Percentiles rank a stretch among this genome's conserved stretches.
phyloP scores from a whole-genome alignment of 2,329 filamentous ascomycete species.

The Neopestalotiopsis rosae region DNA sequence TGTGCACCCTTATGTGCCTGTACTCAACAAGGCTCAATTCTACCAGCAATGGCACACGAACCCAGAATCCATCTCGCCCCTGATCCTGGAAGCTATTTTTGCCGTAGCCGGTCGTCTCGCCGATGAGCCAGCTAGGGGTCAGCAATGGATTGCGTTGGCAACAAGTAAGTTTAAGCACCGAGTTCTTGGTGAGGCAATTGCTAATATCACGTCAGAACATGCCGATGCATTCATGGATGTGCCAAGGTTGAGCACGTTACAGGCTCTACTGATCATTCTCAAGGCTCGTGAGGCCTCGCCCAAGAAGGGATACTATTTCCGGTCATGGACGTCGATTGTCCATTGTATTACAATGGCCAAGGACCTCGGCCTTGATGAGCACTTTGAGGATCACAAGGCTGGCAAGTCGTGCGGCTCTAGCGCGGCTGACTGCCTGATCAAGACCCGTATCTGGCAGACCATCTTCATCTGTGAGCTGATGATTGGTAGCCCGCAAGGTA shows the following conservation, averaged over 20 bases:
- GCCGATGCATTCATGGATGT: constrained; percentile 94
- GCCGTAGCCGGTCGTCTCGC: constrained; percentile 85
- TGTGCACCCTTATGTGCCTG: constrained; percentile 91
- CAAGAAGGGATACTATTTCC: constrained; percentile 93
- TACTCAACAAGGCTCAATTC: constrained; percentile 81
- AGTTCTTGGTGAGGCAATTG: neutral
- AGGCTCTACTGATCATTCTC: constrained; percentile 84
- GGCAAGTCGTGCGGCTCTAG: constrained; percentile 73
- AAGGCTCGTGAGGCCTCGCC: constrained; percentile 93
- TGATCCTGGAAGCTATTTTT: constrained; percentile 89
- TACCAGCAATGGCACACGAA: constrained; percentile 90
- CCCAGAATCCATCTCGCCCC: constrained; percentile 82
- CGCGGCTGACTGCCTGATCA: constrained; percentile 78
- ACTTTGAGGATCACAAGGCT: constrained; percentile 77
- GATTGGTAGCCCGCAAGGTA: constrained; percentile 92
- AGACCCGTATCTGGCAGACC: constrained; percentile 88
- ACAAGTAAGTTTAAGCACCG: constrained; percentile 62
- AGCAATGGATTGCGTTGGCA: constrained; percentile 91
- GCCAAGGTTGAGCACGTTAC: constrained; percentile 87
- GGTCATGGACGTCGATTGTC: constrained; percentile 96
- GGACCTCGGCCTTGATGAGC: constrained; percentile 87
- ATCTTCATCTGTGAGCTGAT: constrained; percentile 87
- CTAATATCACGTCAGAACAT: constrained; percentile 66
- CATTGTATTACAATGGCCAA: constrained; percentile 93
- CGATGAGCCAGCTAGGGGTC: constrained; percentile 82